A percentile compares a stretch with the other conserved stretches of the same genome.
Conservation (phyloP, 441 rosid species). For the Eutrema salsugineum region DNA sequence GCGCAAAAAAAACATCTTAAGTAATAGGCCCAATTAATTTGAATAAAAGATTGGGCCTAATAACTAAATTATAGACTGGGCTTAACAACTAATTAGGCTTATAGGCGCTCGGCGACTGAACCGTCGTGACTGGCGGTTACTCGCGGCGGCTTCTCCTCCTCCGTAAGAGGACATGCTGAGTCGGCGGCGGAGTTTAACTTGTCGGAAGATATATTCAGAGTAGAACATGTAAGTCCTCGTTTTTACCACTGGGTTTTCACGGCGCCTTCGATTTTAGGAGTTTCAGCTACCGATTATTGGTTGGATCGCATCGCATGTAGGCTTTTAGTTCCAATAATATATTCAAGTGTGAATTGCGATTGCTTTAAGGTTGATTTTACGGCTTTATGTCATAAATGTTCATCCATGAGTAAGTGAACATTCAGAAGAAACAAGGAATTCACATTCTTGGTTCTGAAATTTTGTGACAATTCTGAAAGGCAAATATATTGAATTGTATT, state of each 20-base stretch:
- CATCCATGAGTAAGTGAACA: background rate
- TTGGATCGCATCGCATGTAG: constrained; percentile 1
- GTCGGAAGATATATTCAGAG: background rate
- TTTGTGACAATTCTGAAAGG: too few relatives aligned
- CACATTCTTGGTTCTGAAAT: too few relatives aligned
- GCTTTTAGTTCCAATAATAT: background rate
- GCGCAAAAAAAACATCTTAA: background rate
- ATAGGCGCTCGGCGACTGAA: background rate
- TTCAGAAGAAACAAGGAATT: too few relatives aligned
- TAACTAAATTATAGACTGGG: constrained; percentile 9
- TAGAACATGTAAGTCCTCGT: background rate
- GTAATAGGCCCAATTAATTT: background rate
- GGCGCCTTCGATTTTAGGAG: background rate
- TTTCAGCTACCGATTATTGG: background rate
- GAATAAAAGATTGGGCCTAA: constrained; percentile 5
- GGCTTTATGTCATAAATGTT: background rate
- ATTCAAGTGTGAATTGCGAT: background rate
- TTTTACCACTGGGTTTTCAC: background rate
- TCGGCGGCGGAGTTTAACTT: background rate
- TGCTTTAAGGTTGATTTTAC: background rate
- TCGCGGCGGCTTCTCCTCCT: background rate
- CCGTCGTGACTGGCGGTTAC: constrained; percentile 2
- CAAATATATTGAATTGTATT: too few relatives aligned
- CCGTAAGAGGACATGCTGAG: background rate
- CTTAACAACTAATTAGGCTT: constrained; percentile 15